phyloP scores from a whole-genome alignment of 352 stramenopile species.

The Phytophthora chlamydospora region DNA sequence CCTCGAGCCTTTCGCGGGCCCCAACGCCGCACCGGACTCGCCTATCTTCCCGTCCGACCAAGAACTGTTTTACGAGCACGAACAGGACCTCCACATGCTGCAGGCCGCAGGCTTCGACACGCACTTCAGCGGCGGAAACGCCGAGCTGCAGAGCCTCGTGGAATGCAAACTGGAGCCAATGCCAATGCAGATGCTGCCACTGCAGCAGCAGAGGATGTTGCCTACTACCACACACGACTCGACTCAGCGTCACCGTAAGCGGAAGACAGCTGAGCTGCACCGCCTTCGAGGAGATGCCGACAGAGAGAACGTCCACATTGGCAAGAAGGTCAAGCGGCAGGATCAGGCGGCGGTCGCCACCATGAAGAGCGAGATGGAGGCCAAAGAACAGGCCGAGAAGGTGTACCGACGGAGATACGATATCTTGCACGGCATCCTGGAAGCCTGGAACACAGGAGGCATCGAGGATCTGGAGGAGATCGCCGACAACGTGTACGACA shows the following conservation, averaged over 20 bases:
- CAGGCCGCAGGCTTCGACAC: constrained; percentile 36
- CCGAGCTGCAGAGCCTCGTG: constrained; percentile 43
- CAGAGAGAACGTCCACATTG: constrained; percentile 27
- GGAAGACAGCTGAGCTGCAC: constrained; percentile 57
- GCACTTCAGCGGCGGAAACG: constrained; percentile 37
- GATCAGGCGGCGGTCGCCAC: constrained; percentile 27
- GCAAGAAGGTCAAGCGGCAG: constrained; percentile 50
- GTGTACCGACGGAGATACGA: constrained; percentile 72
- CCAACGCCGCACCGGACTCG: constrained; percentile 35
- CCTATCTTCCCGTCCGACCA: constrained; percentile 32
- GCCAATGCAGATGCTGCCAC: constrained; percentile 1
- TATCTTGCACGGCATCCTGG: constrained; percentile 75
- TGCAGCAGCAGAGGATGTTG: constrained; percentile 14
- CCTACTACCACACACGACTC: constrained; percentile 2
- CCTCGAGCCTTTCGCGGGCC: constrained; percentile 51
- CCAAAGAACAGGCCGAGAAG: constrained; percentile 55
- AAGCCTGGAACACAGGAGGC: constrained; percentile 82
- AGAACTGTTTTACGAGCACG: constrained; percentile 30
- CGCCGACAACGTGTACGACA: constrained; percentile 73
- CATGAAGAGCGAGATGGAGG: constrained; percentile 30
- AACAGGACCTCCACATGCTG: constrained; percentile 37
- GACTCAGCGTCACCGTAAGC: constrained; percentile 54
- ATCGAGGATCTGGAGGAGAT: constrained; percentile 88
- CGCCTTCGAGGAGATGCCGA: constrained; percentile 26
- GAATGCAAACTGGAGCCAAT: constrained; percentile 41